Evolutionary conservation across 805 yeast genomes (phyloP).

Genomic region (Priceomyces castillae): DNA sequence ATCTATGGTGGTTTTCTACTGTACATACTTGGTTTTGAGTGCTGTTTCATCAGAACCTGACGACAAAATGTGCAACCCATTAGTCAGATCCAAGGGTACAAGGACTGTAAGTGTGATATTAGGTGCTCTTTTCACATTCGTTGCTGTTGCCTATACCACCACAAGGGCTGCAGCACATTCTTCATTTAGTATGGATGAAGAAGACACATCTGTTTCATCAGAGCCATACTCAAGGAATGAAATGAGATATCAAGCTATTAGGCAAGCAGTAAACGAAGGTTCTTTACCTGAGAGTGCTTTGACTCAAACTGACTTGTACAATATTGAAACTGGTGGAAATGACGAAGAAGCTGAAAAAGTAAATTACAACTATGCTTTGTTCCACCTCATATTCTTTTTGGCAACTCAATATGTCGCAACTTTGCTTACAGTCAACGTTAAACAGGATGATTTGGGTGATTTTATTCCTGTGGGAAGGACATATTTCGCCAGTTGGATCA

Average conservation of each 20-base stretch:
- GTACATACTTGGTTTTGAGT: slow-evolving; percentile 85
- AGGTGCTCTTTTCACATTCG: slow-evolving; percentile 90
- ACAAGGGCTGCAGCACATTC: slow-evolving; percentile 86
- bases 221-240: slow-evolving; percentile 55
- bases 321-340: slow-evolving; percentile 34
- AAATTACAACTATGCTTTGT: slow-evolving; percentile 79
- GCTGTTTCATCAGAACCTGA: slow-evolving; percentile 98
- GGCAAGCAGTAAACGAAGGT: slow-evolving; percentile 95
- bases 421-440: slow-evolving; percentile 85
- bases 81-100: slow-evolving; percentile 85
- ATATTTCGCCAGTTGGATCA: slow-evolving; percentile 92
- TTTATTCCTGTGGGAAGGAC: slow-evolving; percentile 97
- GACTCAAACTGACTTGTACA: slow-evolving; percentile 62
- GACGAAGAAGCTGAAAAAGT: slow-evolving; percentile 65
- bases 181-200: slow-evolving; percentile 37
- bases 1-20: slow-evolving; percentile 91
- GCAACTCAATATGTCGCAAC: slow-evolving; percentile 98
- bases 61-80: slow-evolving; percentile 87
- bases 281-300: slow-evolving; percentile 91
- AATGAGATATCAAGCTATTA: slow-evolving; percentile 81
- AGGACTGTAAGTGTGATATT: slow-evolving; percentile 82
- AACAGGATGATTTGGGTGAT: slow-evolving; percentile 77
- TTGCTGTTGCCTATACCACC: slow-evolving; percentile 95
- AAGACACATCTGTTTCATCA: slow-evolving; percentile 40
- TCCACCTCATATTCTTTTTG: slow-evolving; percentile 86